phyloP scores from a whole-genome alignment of 2,329 filamentous ascomycete species.

The Magnaporthiopsis rhizophila region DNA sequence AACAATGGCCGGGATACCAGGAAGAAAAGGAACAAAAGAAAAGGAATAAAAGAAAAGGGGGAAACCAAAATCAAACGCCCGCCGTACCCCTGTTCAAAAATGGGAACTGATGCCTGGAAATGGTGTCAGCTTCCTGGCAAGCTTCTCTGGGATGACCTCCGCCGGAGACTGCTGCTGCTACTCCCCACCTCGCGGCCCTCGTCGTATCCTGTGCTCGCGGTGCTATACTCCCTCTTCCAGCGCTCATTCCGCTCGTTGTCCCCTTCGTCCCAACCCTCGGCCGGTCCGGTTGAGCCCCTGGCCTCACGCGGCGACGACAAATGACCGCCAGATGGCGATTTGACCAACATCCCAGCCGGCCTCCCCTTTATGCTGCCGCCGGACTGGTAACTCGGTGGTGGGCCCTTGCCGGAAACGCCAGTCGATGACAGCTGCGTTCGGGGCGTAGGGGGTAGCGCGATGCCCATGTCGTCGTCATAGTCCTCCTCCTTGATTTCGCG shows the following conservation, averaged over 20 bases:
- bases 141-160: background rate
- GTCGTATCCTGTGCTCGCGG: background rate
- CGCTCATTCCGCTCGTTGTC: background rate
- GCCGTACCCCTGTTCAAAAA: background rate
- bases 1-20: background rate
- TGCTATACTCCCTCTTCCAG: background rate
- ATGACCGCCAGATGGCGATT: background rate
- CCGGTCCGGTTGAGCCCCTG: background rate
- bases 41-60: background rate
- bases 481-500: constrained; percentile 4
- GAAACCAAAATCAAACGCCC: background rate
- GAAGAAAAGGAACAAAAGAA: background rate
- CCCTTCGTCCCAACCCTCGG: background rate
- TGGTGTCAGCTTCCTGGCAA: background rate
- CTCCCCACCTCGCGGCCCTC: background rate
- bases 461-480: background rate
- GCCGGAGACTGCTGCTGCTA: background rate
- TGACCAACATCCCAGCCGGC: background rate
- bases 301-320: background rate
- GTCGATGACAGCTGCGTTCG: background rate
- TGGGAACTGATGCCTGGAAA: background rate
- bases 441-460: background rate
- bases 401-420: background rate
- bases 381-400: constrained; percentile 7
- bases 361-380: constrained; percentile 4